Conservation (phyloP, 148 eudicot genomes). For the Oxyria digyna region DNA sequence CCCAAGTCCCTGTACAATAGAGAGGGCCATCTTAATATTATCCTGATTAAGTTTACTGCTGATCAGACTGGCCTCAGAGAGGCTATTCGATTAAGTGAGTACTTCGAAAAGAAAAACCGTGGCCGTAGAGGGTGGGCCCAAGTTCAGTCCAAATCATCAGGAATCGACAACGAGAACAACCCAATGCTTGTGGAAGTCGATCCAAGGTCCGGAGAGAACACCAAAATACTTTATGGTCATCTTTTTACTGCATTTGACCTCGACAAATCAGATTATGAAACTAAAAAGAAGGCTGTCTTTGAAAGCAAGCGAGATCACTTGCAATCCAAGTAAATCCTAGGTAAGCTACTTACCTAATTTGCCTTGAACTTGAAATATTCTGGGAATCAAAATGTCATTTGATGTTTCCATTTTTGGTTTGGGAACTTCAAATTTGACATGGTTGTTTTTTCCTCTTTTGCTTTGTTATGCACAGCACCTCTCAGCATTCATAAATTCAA, state of each 20-base stretch:
- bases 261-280: constrained; percentile 64
- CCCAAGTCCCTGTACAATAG: constrained; percentile 59
- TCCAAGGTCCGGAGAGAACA: constrained; percentile 60
- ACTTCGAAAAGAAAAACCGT: constrained; percentile 58
- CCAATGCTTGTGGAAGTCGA: constrained; percentile 60
- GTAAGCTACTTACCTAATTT: background rate
- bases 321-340: constrained; percentile 18
- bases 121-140: constrained; percentile 74
- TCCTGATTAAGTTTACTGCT: constrained; percentile 52
- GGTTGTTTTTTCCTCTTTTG: background rate
- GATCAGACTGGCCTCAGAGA: constrained; percentile 69
- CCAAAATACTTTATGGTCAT: constrained; percentile 65
- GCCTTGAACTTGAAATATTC: background rate
- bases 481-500: background rate
- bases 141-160: constrained; percentile 32
- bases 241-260: constrained; percentile 59
- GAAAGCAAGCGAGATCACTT: constrained; percentile 51
- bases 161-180: constrained; percentile 55
- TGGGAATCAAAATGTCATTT: too few species aligned
- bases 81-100: constrained; percentile 58
- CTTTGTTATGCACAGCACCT: background rate
- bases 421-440: background rate
- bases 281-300: constrained; percentile 52
- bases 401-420: too few species aligned
- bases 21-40: constrained; percentile 76